Conservation (phyloP, 2,329 filamentous ascomycete species). For the Claviceps africana region DNA sequence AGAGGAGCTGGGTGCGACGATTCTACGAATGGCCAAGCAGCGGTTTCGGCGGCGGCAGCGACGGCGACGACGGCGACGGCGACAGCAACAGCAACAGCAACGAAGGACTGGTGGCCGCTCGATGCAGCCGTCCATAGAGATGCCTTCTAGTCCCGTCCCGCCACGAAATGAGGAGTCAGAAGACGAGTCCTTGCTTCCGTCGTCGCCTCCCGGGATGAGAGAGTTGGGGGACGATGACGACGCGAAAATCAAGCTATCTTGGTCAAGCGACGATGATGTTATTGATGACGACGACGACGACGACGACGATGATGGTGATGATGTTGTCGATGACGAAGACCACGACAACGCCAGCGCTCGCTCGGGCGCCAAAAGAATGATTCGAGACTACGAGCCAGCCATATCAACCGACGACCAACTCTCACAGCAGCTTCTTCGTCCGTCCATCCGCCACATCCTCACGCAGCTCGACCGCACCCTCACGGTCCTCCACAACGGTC, state of each 20-base stretch:
- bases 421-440: conserved; percentile 50
- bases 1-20: conserved; percentile 53
- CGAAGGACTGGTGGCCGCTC: background rate
- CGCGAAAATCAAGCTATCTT: background rate
- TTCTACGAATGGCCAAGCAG: conserved; percentile 54
- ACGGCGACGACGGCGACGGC: conserved; percentile 4
- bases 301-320: background rate
- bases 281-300: background rate
- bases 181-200: conserved; percentile 4
- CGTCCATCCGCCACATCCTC: conserved; percentile 57
- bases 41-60: conserved; percentile 30
- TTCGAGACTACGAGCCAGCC: conserved; percentile 29
- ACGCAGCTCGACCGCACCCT: conserved; percentile 56
- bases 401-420: conserved; percentile 57
- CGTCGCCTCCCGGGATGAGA: conserved; percentile 6
- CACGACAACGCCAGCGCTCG: background rate
- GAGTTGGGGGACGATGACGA: background rate
- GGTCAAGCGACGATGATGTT: background rate
- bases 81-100: background rate
- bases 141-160: background rate
- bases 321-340: background rate
- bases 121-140: conserved; percentile 6
- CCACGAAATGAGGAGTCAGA: background rate
- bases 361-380: background rate
- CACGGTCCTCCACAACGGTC: conserved; percentile 52